Base-by-base conservation (phyloP, 225 moss, liverwort and hornwort genomes). In the Bryum argenteum region DNA sequence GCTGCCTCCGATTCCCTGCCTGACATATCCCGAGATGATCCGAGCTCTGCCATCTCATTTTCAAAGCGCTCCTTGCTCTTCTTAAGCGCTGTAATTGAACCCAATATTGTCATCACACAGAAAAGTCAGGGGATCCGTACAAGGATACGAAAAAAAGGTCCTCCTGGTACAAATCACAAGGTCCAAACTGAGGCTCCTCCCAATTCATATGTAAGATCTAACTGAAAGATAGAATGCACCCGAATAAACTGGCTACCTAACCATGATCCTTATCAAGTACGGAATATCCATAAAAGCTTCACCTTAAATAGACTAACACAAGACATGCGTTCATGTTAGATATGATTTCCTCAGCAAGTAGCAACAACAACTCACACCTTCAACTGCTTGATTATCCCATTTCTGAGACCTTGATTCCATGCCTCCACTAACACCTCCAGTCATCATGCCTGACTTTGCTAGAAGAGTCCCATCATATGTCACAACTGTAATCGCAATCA, bases 341-440 rank as follows among this genome's bases (percentile, higher is more conserved):
- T 40, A 66, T 55, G 11, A 50, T 15, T 24, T 14, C 51, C 2
- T 18, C 1, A 0, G 10, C 22, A 23, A 56, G 23, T 51, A 38
- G 17, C 66, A 53, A 17, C 22, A 37, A 56, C 53, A 40, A 42
- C 44, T 33, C 86, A 75, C 74, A 92, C 97, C 88, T 75, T 98
- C 97, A 50, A 98, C 89, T 60, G 90, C 90, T 75, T 89, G 92
- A 26, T 86, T 89, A 78, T 98, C 94, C 97, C 94, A 98, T 75
- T 98, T 98, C 45, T 94, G 88, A n/a, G 94, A 98, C 26, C 91
- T 88, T 65, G 90, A 88, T 76, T 90, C 96, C 93, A 93, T 90
- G 75, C 89, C 90, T 54, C 90, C 91, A 77, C 87, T 91, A 8
- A 87, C 90, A 71, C 94, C 94, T 75, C 94, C 94, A 67, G 94